These are phyloP conservation scores for Bruguiera sexangula DNA, from an alignment of 345 rosid species.

Conservation along the genomic window DNA sequence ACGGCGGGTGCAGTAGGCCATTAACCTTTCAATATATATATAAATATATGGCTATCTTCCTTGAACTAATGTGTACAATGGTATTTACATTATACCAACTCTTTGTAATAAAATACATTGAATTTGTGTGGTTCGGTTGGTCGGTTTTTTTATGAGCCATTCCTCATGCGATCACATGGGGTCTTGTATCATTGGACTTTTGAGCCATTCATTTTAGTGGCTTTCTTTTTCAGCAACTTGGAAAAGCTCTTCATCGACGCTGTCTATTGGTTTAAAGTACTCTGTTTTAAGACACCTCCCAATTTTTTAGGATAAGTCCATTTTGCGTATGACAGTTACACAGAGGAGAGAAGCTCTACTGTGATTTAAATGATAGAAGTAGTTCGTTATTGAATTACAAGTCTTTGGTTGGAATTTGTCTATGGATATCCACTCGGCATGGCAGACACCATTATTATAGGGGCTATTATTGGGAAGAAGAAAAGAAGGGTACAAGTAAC, in stretches of 20 bases:
- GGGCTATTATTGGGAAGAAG: conserved; percentile 7
- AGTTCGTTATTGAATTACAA: background rate
- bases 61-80: background rate
- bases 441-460: conserved; percentile 5
- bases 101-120: conserved; percentile 25
- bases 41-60: background rate
- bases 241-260: background rate
- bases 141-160: conserved; percentile 9
- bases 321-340: conserved; percentile 10
- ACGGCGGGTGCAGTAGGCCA: conserved; percentile 11
- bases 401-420: too few species aligned
- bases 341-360: background rate
- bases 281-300: conserved; percentile 15
- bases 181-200: conserved; percentile 41
- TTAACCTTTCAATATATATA: conserved; percentile 2
- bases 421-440: background rate
- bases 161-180: conserved; percentile 62
- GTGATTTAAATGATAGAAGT: too few species aligned
- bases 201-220: conserved; percentile 27
- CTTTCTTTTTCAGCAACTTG: conserved; percentile 19
- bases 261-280: background rate
- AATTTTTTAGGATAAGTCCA: conserved; percentile 22
- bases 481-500: too few species aligned
- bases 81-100: conserved; percentile 12
- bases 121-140: conserved; percentile 16